phyloP scores from a whole-genome alignment of 2,329 filamentous ascomycete genomes.

The Talaromyces islandicus region DNA sequence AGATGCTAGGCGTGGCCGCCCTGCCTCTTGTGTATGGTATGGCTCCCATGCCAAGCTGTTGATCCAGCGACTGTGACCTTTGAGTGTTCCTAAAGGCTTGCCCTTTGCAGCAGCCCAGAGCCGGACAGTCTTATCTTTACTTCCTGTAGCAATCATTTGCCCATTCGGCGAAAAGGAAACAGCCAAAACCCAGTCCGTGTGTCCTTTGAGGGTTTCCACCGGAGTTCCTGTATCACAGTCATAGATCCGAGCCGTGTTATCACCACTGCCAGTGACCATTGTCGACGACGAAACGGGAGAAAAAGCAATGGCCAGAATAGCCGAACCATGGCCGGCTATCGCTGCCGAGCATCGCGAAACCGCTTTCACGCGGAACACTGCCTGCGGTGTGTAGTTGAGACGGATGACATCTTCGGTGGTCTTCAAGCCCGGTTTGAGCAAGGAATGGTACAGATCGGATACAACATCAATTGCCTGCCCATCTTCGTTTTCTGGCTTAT shows the following conservation, averaged over 20 bases:
- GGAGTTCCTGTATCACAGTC: slow-evolving; percentile 92
- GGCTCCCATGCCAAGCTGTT: slow-evolving; percentile 89
- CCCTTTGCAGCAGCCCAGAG: slow-evolving; percentile 85
- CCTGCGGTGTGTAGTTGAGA: slow-evolving; percentile 70
- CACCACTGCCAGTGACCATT: slow-evolving; percentile 83
- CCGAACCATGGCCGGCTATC: slow-evolving; percentile 85
- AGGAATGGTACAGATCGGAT: slow-evolving; percentile 45
- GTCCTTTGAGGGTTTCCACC: slow-evolving; percentile 76
- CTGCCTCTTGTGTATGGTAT: slow-evolving; percentile 71
- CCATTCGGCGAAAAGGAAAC: slow-evolving; percentile 86
- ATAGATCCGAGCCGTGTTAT: slow-evolving; percentile 88
- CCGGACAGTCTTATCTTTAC: slow-evolving; percentile 87
- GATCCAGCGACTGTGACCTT: slow-evolving; percentile 85
- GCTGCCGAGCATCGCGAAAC: slow-evolving; percentile 84
- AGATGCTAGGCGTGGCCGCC: slow-evolving; percentile 74
- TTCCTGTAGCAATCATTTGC: slow-evolving; percentile 74
- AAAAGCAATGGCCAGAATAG: slow-evolving; percentile 81
- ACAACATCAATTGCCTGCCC: slow-evolving; percentile 40
- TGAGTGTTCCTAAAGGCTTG: slow-evolving; percentile 65
- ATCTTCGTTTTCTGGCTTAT: slow-evolving; percentile 38
- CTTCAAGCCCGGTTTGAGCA: slow-evolving; percentile 46
- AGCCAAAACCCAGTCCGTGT: slow-evolving; percentile 83
- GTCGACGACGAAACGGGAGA: slow-evolving; percentile 70
- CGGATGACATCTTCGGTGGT: slow-evolving; percentile 57
- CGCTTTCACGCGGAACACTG: slow-evolving; percentile 86